These are phyloP conservation scores for Sicyos edulis DNA, from an alignment of 306 rosid species.

Conservation along the genomic window DNA sequence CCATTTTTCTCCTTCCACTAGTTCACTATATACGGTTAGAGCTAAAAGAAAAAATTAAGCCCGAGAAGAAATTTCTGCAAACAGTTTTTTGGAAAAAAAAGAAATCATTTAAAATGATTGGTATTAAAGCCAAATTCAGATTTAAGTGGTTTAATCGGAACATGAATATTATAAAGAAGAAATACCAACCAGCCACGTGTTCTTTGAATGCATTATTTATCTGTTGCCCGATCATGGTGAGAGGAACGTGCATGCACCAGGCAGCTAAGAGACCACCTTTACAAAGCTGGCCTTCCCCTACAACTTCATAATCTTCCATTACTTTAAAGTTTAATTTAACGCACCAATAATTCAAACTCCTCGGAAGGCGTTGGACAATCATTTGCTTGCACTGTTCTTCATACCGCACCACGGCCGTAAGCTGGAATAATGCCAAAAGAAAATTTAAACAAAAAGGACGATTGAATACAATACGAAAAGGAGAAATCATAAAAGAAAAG, in stretches of 20 bases:
- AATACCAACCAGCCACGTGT: too few species aligned
- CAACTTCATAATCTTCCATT: not conserved
- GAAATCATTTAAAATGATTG: too few species aligned
- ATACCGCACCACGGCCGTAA: not conserved
- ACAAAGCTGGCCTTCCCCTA: not conserved
- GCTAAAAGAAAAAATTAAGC: too few species aligned
- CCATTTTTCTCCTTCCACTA: too few species aligned
- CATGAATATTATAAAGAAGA: too few species aligned
- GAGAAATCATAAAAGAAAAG: not conserved
- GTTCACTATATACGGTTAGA: not conserved
- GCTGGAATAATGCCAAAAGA: not conserved
- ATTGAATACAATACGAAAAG: not conserved
- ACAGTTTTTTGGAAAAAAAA: too few species aligned
- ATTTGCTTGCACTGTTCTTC: not conserved
- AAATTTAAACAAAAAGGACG: not conserved
- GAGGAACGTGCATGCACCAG: not conserved
- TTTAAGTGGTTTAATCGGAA: too few species aligned
- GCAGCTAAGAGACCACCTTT: slow-evolving; percentile 11
- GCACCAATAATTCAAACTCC: not conserved
- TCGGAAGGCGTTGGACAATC: not conserved
- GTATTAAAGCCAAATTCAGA: too few species aligned
- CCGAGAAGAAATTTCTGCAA: too few species aligned
- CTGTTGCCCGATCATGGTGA: not conserved
- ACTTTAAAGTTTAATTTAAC: not conserved
- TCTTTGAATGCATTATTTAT: not conserved